These are phyloP conservation scores for Epichloe gansuensis DNA, from an alignment of 2,329 filamentous ascomycete species.

Conservation along the genomic window DNA sequence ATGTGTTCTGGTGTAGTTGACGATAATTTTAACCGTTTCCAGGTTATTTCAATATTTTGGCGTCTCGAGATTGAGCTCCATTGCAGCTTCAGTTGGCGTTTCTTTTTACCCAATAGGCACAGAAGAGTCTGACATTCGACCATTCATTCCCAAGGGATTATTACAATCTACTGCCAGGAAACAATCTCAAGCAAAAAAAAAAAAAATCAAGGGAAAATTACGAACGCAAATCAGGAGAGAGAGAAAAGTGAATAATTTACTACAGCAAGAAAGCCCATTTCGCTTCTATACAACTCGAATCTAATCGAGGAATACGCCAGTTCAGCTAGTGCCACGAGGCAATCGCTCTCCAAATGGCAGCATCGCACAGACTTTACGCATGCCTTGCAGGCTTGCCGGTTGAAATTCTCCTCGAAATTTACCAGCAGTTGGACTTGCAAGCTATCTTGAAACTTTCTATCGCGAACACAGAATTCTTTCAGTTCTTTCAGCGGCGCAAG, in stretches of 20 bases:
- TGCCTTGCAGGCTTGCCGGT: slow-evolving; percentile 25
- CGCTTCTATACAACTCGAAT: not conserved
- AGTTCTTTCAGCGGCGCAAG: slow-evolving; percentile 30
- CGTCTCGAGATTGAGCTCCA: not conserved
- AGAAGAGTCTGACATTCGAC: not conserved
- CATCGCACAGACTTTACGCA: slow-evolving; percentile 5
- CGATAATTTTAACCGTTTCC: not conserved
- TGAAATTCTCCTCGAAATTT: slow-evolving; percentile 37
- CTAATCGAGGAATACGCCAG: not conserved
- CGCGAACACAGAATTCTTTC: slow-evolving; percentile 24
- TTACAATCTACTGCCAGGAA: not conserved
- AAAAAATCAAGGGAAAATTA: not conserved
- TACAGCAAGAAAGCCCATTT: not conserved
- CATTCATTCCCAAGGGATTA: not conserved
- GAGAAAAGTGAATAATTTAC: not conserved
- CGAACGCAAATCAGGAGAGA: not conserved
- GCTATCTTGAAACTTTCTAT: slow-evolving; percentile 28
- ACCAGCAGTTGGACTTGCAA: slow-evolving; percentile 29
- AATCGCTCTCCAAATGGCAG: slow-evolving; percentile 10
- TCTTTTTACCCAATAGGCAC: not conserved
- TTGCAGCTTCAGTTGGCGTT: slow-evolving; percentile 9
- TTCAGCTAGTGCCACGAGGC: not conserved
- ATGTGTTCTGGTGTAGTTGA: not conserved
- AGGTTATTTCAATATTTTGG: not conserved
- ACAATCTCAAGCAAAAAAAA: not conserved